Percentiles rank a stretch among this genome's conserved stretches.
These are phyloP conservation scores for Chlorencoelia australis DNA, from an alignment of 2,329 filamentous ascomycete species.

Conservation along the genomic window DNA sequence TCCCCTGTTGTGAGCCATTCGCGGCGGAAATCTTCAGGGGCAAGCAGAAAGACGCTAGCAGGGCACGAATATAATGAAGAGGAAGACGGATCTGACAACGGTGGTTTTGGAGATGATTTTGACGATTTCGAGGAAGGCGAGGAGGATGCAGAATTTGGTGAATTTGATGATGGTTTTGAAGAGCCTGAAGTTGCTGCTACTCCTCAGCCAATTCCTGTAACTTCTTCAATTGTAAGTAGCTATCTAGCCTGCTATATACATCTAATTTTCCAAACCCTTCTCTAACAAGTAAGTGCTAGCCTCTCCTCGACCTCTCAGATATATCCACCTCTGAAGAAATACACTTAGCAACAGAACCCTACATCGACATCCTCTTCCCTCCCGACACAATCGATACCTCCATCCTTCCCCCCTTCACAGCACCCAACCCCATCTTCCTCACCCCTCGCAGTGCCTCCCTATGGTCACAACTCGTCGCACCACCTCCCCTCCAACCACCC, in stretches of 20 bases:
- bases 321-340: slow-evolving; percentile 50
- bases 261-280: slow-evolving; percentile 3
- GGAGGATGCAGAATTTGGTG: slow-evolving; percentile 38
- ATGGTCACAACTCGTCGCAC: slow-evolving; percentile 93
- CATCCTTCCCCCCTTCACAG: slow-evolving; percentile 35
- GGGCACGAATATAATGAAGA: slow-evolving; percentile 55
- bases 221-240: slow-evolving; percentile 35
- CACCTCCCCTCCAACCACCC: slow-evolving; percentile 85
- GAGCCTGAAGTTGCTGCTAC: slow-evolving; percentile 35
- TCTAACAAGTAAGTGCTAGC: slow-evolving; percentile 32
- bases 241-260: slow-evolving; percentile 18
- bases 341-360: slow-evolving; percentile 49
- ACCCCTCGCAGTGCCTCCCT: slow-evolving; percentile 81
- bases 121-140: slow-evolving; percentile 55
- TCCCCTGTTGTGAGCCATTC: slow-evolving; percentile 32
- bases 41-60: slow-evolving; percentile 20
- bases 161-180: slow-evolving; percentile 56
- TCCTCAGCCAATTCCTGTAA: slow-evolving; percentile 27
- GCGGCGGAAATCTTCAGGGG: slow-evolving; percentile 27
- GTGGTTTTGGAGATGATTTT: slow-evolving; percentile 57
- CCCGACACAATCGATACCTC: slow-evolving; percentile 43
- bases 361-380: slow-evolving; percentile 57
- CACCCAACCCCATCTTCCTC: slow-evolving; percentile 56
- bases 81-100: slow-evolving; percentile 34
- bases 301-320: slow-evolving; percentile 57